Percentiles rank a stretch among this genome's conserved stretches.
Evolutionary conservation across 2,329 filamentous ascomycete species (phyloP).

Genomic region (Monilinia aucupariae): DNA sequence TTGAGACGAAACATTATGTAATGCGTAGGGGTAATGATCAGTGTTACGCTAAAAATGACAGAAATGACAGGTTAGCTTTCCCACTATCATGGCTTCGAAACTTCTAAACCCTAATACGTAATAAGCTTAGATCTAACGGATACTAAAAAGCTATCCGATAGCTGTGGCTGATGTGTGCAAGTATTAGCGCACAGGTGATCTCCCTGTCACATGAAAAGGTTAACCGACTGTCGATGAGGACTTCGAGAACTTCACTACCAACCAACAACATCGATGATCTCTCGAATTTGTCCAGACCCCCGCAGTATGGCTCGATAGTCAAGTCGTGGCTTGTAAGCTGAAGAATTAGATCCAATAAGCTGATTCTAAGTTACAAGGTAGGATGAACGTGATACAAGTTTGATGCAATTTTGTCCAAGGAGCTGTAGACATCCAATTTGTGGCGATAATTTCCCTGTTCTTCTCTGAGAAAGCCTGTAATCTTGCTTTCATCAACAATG

Average conservation of each 20-base stretch:
- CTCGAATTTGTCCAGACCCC: background rate
- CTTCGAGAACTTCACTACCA: background rate
- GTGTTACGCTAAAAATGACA: background rate
- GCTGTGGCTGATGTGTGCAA: slow-evolving; percentile 2
- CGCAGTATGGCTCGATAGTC: background rate
- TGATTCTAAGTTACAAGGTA: background rate
- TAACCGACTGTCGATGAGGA: background rate
- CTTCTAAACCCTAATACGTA: too few species aligned
- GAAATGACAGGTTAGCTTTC: background rate
- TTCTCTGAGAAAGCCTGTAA: slow-evolving; percentile 8
- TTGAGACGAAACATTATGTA: background rate
- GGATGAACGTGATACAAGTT: slow-evolving; percentile 11
- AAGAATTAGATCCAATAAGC: background rate
- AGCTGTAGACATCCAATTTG: slow-evolving; percentile 9
- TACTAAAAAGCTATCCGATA: background rate
- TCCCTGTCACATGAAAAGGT: background rate
- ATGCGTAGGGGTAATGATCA: background rate
- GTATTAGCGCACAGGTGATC: background rate
- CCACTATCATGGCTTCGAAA: background rate
- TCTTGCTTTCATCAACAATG: background rate
- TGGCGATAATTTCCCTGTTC: slow-evolving; percentile 12
- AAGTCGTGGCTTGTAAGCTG: slow-evolving; percentile 4
- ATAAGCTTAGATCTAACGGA: too few species aligned
- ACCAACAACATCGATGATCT: background rate
- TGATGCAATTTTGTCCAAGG: background rate